Percentiles rank a stretch among this genome's conserved stretches.
Conservation (phyloP, 352 stramenopile genomes). For the Thraustochytrium striatum region DNA sequence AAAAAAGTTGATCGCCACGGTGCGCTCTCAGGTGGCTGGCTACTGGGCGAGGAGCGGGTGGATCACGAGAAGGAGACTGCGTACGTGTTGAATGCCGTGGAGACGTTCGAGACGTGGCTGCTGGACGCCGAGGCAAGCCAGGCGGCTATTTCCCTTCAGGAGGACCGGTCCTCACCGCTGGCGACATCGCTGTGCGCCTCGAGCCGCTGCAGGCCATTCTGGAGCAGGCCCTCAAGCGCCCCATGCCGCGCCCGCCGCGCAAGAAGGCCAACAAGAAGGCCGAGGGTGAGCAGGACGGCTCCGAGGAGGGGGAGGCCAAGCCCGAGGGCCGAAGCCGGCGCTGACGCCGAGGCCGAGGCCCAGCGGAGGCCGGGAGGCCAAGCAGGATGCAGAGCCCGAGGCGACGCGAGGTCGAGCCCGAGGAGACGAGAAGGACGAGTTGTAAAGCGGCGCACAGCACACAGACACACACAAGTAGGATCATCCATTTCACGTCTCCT, state of each 20-base stretch:
- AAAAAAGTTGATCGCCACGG: not conserved
- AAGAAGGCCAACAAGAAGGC: constrained; percentile 1
- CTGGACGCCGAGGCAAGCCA: constrained; percentile 1
- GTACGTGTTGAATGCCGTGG: not conserved
- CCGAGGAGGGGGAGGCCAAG: not conserved
- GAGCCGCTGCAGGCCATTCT: constrained; percentile 13
- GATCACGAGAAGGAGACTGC: constrained; percentile 4
- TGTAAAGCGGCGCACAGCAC: not conserved
- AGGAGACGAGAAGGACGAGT: constrained; percentile 39
- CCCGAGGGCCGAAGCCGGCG: not conserved
- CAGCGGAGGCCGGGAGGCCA: not conserved
- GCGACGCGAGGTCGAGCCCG: not conserved
- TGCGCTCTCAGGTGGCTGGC: not conserved
- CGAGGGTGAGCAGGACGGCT: not conserved
- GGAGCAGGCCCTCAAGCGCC: constrained; percentile 26
- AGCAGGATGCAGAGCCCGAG: not conserved
- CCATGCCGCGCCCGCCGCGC: not conserved
- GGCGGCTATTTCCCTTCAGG: not conserved
- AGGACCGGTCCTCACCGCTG: not conserved
- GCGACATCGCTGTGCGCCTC: not conserved
- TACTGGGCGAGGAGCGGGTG: constrained; percentile 28
- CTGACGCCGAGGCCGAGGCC: not conserved
- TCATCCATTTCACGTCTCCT: not conserved
- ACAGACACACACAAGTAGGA: not conserved
- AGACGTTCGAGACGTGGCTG: not conserved